Evolutionary conservation across 352 stramenopile species (phyloP), one percentile per base, ranked within the genome.

Genomic region (Saprolegnia parasitica): DNA sequence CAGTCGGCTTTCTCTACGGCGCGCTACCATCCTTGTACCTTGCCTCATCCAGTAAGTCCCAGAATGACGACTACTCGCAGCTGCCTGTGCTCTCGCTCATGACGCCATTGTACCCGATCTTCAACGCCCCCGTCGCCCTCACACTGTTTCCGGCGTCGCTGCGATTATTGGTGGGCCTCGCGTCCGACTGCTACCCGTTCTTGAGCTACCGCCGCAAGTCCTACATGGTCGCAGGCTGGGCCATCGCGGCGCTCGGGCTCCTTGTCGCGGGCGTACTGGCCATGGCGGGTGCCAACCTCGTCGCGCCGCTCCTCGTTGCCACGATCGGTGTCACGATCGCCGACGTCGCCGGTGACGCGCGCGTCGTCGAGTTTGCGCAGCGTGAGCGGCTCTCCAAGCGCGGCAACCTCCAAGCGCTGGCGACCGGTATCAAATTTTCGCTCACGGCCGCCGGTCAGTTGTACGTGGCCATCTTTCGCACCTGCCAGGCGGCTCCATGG

Each of bases 111-210:
- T 62, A 58, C 20, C 63, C 63, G 23, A 60, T 70, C 20, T 70
- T 50, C n/a, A 57, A 40, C 0, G 23, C 55, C 3, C 37, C 18
- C 8, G n/a, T 52, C 18, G 20, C 32, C 10, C 9, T 70, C 4
- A 70, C 55, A 20, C 47, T 70, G 4, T 63, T 97, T 52, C 90
- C 90, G n/a, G 96, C 88, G 74, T 90, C 78, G 15, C 84, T 96
- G 29, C 89, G 86, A 56, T 83, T 97, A 35, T 85, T 96, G 37
- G 79, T 92, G 67, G 91, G 90, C 13, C 77, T 97, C 47, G 42
- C 96, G n/a, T 93, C 81, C 21, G 91, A 98, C 71, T 82, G 89
- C 37, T 73, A 89, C 52, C 90, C 91, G 6, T 93, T 98, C 67
- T 78, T 73, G 42, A 86, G 89, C 52, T 93, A 89, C 73, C 89